phyloP scores from a whole-genome alignment of 1,284 basidiomycete genomes.

The Microbotryomycetes sp. region DNA sequence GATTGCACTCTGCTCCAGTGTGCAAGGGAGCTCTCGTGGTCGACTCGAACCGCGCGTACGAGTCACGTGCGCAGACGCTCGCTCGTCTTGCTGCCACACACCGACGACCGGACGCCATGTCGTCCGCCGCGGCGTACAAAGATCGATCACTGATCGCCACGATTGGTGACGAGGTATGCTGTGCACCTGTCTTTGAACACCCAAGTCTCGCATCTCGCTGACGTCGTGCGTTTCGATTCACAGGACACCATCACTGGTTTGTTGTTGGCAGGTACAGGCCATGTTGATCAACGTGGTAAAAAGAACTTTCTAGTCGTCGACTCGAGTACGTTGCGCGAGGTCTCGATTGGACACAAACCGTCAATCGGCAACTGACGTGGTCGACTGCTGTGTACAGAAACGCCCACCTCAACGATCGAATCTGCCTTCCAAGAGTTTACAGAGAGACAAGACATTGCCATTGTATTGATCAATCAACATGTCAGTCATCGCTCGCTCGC shows the following conservation, averaged over 20 bases:
- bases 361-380: not conserved
- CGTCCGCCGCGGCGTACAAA: constrained; percentile 41
- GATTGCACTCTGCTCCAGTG: too few relatives aligned
- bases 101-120: not conserved
- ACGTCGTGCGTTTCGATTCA: not conserved
- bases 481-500: too few relatives aligned
- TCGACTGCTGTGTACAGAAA: constrained; percentile 54
- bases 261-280: constrained; percentile 82
- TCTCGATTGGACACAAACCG: not conserved
- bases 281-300: constrained; percentile 77
- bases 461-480: constrained; percentile 94
- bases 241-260: constrained; percentile 94
- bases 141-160: constrained; percentile 82
- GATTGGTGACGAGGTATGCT: constrained; percentile 85
- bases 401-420: constrained; percentile 79
- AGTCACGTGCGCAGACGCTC: not conserved
- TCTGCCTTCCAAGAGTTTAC: constrained; percentile 86
- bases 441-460: constrained; percentile 85
- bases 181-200: not conserved
- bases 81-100: not conserved
- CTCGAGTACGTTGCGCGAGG: constrained; percentile 56
- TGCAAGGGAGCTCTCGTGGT: too few relatives aligned
- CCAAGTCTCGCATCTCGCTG: not conserved
- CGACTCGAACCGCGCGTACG: too few relatives aligned
- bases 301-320: constrained; percentile 96